phyloP scores from a whole-genome alignment of 139 green algal species.

The Deuterostichococcus epilithicus region DNA sequence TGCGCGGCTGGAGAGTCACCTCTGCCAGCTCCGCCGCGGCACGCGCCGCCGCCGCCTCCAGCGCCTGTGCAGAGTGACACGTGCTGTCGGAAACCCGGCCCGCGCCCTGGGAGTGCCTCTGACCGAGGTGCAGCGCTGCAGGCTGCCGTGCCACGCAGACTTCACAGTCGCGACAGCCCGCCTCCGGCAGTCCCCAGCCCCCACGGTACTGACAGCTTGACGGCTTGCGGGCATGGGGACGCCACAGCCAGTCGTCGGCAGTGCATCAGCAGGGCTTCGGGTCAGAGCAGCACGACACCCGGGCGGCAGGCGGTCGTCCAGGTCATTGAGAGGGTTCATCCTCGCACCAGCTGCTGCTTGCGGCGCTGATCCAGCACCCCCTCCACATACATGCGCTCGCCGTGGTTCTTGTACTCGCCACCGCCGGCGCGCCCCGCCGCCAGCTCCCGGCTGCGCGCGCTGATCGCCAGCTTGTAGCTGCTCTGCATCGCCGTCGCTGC shows the following conservation, averaged over 20 bases:
- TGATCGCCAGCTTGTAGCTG: slow-evolving; percentile 36
- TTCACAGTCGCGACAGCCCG: background rate
- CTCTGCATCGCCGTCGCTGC: slow-evolving; percentile 22
- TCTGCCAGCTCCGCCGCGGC: slow-evolving; percentile 38
- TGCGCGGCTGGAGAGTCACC: slow-evolving; percentile 44
- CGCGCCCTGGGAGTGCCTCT: background rate
- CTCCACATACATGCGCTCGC: slow-evolving; percentile 81
- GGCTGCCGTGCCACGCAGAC: too few species aligned
- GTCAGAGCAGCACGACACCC: too few species aligned
- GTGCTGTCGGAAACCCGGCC: too few species aligned
- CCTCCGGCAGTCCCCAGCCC: too few species aligned
- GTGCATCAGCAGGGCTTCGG: too few species aligned
- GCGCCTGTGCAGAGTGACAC: slow-evolving; percentile 31
- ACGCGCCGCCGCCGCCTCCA: slow-evolving; percentile 20
- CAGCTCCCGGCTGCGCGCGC: slow-evolving; percentile 63
- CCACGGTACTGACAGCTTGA: too few species aligned
- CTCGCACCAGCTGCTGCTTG: slow-evolving; percentile 26
- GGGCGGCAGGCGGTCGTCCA: too few species aligned
- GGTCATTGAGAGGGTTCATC: background rate
- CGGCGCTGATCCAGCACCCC: slow-evolving; percentile 46
- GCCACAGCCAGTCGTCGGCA: too few species aligned
- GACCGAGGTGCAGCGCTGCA: background rate
- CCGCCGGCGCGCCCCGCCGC: slow-evolving; percentile 43
- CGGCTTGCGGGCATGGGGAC: too few species aligned
- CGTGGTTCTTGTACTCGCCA: slow-evolving; percentile 68